A percentile compares a stretch with the other conserved stretches of the same genome.
Evolutionary conservation across 2,329 filamentous ascomycete genomes (phyloP).

Genomic region (Fonsecaea multimorphosa): DNA sequence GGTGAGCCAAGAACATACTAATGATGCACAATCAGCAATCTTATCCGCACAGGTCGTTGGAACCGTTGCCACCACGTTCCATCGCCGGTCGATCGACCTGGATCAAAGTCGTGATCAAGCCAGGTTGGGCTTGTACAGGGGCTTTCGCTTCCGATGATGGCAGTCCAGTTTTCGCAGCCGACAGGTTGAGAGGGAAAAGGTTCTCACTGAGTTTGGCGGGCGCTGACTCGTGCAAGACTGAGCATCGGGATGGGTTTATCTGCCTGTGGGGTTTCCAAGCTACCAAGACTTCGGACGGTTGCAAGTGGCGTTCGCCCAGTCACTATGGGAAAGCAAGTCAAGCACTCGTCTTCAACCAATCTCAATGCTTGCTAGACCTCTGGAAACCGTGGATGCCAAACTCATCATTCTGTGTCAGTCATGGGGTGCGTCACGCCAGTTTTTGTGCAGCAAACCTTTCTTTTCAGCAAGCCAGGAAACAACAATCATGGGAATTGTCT

Average conservation of each 20-base stretch:
- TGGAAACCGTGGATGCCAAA: not conserved
- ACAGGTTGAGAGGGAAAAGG: not conserved
- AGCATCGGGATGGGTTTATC: not conserved
- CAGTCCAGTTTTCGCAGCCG: conserved; percentile 2
- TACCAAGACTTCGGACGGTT: conserved; percentile 12
- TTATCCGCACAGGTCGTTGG: not conserved
- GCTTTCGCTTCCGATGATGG: conserved; percentile 4
- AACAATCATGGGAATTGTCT: not conserved
- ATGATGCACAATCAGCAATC: conserved; percentile 20
- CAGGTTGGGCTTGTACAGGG: conserved; percentile 1
- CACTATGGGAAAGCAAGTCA: conserved; percentile 5
- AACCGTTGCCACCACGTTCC: conserved; percentile 20
- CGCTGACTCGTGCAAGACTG: not conserved
- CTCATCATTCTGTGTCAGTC: not conserved
- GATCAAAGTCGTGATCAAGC: not conserved
- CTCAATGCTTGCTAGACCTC: conserved; percentile 10
- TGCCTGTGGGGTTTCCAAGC: conserved; percentile 16
- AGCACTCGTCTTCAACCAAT: conserved; percentile 9
- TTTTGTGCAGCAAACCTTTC: not conserved
- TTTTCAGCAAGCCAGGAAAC: conserved; percentile 6
- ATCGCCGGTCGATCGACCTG: conserved; percentile 7
- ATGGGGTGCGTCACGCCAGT: not conserved
- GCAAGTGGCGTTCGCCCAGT: not conserved
- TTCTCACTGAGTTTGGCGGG: not conserved
- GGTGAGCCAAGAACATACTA: conserved; percentile 17